A percentile compares a stretch with the other conserved stretches of the same genome.
Conservation (phyloP, 805 yeast species). For the Priceomyces carsonii region DNA sequence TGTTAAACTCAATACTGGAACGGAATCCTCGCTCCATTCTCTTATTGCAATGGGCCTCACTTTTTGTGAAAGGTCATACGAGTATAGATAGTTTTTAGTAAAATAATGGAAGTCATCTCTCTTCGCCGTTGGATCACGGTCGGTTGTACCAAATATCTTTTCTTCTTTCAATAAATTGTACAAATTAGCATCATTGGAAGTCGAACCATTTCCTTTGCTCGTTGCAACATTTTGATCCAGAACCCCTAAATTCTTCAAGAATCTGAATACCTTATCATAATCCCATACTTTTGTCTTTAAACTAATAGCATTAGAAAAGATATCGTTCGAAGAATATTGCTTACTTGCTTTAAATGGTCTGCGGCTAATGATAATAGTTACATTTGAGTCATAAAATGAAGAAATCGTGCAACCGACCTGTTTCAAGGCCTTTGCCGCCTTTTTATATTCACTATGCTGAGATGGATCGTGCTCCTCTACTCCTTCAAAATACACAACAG, state of each 20-base stretch:
- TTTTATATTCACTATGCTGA: constrained; percentile 39
- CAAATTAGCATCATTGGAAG: constrained; percentile 15
- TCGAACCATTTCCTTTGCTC: constrained; percentile 6
- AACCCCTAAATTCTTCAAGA: constrained; percentile 61
- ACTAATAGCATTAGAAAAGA: constrained; percentile 61
- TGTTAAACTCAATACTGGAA: constrained; percentile 61
- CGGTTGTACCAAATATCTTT: constrained; percentile 81
- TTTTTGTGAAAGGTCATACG: constrained; percentile 76
- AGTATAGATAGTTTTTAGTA: constrained; percentile 66
- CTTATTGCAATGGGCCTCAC: constrained; percentile 79
- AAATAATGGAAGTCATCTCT: constrained; percentile 86
- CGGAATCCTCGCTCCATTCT: constrained; percentile 66
- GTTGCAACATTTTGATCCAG: constrained; percentile 27
- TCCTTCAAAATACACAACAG: constrained; percentile 64
- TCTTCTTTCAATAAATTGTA: constrained; percentile 74
- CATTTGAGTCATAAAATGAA: constrained; percentile 52
- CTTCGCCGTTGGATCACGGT: constrained; percentile 82
- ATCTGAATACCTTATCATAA: constrained; percentile 79
- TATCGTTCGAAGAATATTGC: constrained; percentile 55
- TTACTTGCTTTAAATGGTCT: constrained; percentile 46
- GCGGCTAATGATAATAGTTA: constrained; percentile 76
- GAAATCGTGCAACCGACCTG: constrained; percentile 50
- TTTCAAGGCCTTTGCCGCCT: constrained; percentile 45
- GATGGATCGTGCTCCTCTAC: constrained; percentile 36
- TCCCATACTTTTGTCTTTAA: constrained; percentile 82